A percentile compares a stretch with the other conserved stretches of the same genome.
phyloP scores from a whole-genome alignment of 129 eudicot genomes.

The Saussurea involucrata region DNA sequence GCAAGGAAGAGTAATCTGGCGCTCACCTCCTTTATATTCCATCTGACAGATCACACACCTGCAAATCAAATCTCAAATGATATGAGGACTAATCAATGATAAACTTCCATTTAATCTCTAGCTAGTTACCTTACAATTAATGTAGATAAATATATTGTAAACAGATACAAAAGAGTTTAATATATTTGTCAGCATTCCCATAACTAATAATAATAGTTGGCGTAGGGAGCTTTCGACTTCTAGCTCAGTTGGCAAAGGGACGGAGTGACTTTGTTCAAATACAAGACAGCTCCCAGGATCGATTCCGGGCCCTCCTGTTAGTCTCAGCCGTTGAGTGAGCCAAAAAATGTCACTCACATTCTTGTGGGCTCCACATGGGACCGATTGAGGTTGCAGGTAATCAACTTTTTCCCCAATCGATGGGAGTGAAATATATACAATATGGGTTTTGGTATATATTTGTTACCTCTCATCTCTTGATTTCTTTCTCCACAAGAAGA shows the following conservation, averaged over 20 bases:
- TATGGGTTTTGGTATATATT: neutral
- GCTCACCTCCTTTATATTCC: slow-evolving; percentile 84
- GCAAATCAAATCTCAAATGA: neutral
- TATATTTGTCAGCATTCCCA: neutral
- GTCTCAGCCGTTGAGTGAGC: neutral
- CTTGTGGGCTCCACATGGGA: neutral
- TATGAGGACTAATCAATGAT: neutral
- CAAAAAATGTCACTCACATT: neutral
- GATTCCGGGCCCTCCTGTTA: neutral
- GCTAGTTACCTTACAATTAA: neutral
- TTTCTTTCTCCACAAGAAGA: slow-evolving; percentile 61
- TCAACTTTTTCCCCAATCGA: too few relatives aligned
- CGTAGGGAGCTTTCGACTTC: neutral
- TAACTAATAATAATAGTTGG: neutral
- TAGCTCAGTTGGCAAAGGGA: neutral
- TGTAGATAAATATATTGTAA: neutral
- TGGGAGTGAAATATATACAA: neutral
- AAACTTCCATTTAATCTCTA: neutral
- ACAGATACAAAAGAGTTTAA: neutral
- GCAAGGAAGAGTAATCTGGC: slow-evolving; percentile 80
- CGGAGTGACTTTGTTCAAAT: neutral
- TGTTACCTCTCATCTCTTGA: slow-evolving; percentile 67
- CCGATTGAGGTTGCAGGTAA: neutral
- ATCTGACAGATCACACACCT: slow-evolving; percentile 99
- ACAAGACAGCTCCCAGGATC: neutral